Conservation (phyloP, 1,139 yeast species). For the Scheffersomyces illinoinensis region DNA sequence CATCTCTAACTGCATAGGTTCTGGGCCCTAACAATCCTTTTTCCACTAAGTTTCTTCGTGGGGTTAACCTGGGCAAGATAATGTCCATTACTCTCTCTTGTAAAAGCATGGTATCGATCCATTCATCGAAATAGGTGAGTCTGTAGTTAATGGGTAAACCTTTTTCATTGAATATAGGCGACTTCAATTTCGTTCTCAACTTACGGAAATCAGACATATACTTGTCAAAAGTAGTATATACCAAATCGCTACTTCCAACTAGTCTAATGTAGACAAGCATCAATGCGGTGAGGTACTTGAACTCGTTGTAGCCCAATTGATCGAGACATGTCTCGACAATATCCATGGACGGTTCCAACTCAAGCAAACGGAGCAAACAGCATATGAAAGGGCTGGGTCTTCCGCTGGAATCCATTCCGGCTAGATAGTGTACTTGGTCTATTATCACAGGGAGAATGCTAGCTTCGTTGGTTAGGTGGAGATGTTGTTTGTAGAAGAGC, state of each 20-base stretch:
- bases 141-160: slow-evolving; percentile 26
- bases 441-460: slow-evolving; percentile 36
- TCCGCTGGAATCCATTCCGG: slow-evolving; percentile 48
- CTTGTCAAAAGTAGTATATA: slow-evolving; percentile 54
- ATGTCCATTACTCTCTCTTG: slow-evolving; percentile 57
- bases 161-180: slow-evolving; percentile 21
- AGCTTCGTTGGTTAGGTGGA: slow-evolving; percentile 58
- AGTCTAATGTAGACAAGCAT: slow-evolving; percentile 60
- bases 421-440: slow-evolving; percentile 46
- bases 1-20: slow-evolving; percentile 28
- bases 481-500: slow-evolving; percentile 64
- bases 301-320: slow-evolving; percentile 48
- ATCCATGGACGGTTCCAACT: slow-evolving; percentile 58
- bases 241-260: slow-evolving; percentile 42
- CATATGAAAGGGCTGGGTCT: slow-evolving; percentile 68
- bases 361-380: slow-evolving; percentile 60
- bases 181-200: slow-evolving; percentile 31
- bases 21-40: slow-evolving; percentile 40
- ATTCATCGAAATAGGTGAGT: slow-evolving; percentile 57
- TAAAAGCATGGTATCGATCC: slow-evolving; percentile 53
- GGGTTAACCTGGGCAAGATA: slow-evolving; percentile 56
- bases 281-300: slow-evolving; percentile 67
- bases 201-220: slow-evolving; percentile 57
- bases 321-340: slow-evolving; percentile 46
- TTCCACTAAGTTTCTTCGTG: slow-evolving; percentile 40